These are phyloP conservation scores for Chiua sp. DNA, from an alignment of 1,284 basidiomycete species.

Conservation along the genomic window DNA sequence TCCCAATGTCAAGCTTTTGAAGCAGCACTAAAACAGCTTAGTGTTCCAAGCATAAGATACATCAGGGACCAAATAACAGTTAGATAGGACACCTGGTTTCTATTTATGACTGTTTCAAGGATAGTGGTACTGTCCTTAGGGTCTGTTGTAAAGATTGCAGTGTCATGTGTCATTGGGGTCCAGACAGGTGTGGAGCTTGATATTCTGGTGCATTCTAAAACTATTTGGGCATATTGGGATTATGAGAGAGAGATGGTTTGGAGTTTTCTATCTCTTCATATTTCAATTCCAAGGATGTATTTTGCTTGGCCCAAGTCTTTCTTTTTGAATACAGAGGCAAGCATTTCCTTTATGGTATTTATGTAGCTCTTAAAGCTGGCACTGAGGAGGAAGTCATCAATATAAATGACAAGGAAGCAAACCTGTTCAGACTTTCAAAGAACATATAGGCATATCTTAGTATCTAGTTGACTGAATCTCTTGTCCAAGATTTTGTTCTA, in stretches of 20 bases:
- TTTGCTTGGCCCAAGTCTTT: too few relatives aligned
- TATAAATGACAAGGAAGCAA: too few relatives aligned
- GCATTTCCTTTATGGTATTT: too few relatives aligned
- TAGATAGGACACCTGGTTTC: neutral
- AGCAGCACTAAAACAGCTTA: too few relatives aligned
- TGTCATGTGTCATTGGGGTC: neutral
- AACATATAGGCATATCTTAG: too few relatives aligned
- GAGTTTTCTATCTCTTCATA: neutral
- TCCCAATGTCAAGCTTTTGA: neutral
- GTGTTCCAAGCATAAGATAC: too few relatives aligned
- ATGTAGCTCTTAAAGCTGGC: too few relatives aligned
- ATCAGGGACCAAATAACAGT: neutral
- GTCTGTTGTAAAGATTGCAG: too few relatives aligned
- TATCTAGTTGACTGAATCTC: neutral
- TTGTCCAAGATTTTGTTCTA: constrained; percentile 4
- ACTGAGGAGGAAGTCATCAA: too few relatives aligned
- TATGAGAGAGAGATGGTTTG: neutral
- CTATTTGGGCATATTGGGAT: neutral
- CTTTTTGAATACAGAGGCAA: too few relatives aligned
- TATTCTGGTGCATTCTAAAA: neutral
- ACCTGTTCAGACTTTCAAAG: too few relatives aligned
- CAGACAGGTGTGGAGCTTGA: neutral
- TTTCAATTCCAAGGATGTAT: too few relatives aligned
- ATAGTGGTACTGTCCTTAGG: neutral
- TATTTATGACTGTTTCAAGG: neutral